phyloP scores from a whole-genome alignment of 192 early-diverging fungal genomes.

The Jimgerdemannia lactiflua region DNA sequence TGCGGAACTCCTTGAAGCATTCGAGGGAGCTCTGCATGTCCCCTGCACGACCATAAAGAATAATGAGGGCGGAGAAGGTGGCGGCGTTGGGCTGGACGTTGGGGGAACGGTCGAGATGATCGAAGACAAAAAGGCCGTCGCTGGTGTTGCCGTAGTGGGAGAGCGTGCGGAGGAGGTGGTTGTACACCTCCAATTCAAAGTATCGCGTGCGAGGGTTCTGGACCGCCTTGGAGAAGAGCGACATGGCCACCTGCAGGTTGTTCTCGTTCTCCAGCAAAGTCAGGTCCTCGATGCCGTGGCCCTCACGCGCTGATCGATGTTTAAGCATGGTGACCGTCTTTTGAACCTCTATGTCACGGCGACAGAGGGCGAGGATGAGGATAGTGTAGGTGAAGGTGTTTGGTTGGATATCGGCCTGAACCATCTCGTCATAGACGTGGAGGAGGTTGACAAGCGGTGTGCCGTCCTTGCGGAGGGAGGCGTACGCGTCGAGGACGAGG shows the following conservation, averaged over 20 bases:
- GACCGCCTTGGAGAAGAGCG: slow-evolving; percentile 24
- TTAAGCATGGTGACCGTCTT: slow-evolving; percentile 32
- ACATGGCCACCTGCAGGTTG: slow-evolving; percentile 26
- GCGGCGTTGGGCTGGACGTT: slow-evolving; percentile 38
- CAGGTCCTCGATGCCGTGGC: slow-evolving; percentile 16
- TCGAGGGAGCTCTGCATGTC: slow-evolving; percentile 21
- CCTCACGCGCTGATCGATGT: slow-evolving; percentile 19
- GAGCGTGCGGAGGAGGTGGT: slow-evolving; percentile 28
- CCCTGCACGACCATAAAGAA: slow-evolving; percentile 34
- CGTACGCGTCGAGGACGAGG: slow-evolving; percentile 26
- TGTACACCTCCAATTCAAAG: slow-evolving; percentile 35
- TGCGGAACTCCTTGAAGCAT: slow-evolving; percentile 25
- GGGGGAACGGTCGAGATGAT: slow-evolving; percentile 11
- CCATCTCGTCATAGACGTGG: slow-evolving; percentile 33
- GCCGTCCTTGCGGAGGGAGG: slow-evolving; percentile 26
- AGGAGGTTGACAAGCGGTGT: slow-evolving; percentile 17
- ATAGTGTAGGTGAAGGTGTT: slow-evolving; percentile 22
- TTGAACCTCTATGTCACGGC: slow-evolving; percentile 36
- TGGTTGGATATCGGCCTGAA: slow-evolving; percentile 7
- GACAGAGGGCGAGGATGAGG: slow-evolving; percentile 27
- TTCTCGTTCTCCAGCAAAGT: slow-evolving; percentile 22
- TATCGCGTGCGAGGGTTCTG: slow-evolving; percentile 11
- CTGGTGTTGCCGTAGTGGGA: slow-evolving; percentile 31
- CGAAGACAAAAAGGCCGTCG: slow-evolving; percentile 22
- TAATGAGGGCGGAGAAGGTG: slow-evolving; percentile 58